Evolutionary conservation across 768 basidiomycete species (phyloP).

Genomic region (Artomyces pyxidatus): DNA sequence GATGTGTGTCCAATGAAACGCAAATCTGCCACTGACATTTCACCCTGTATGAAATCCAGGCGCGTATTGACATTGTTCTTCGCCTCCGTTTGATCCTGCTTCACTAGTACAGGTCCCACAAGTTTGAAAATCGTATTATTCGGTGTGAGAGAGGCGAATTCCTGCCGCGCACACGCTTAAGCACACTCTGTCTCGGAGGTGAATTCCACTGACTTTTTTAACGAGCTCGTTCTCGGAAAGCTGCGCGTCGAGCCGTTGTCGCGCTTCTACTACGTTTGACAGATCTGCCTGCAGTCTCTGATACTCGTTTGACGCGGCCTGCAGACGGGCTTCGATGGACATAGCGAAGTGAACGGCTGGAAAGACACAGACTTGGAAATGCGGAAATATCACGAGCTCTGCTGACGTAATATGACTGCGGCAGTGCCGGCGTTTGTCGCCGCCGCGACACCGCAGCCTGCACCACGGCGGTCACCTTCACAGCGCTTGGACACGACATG

Average conservation of each 20-base stretch:
- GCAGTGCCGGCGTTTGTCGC: no score
- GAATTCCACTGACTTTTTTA: slow-evolving; percentile 54
- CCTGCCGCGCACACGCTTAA: slow-evolving; percentile 39
- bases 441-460: no score
- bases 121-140: slow-evolving; percentile 85
- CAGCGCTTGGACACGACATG: no score
- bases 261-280: slow-evolving; percentile 62
- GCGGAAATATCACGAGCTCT: no score
- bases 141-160: slow-evolving; percentile 66
- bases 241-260: slow-evolving; percentile 86
- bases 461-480: no score
- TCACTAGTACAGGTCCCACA: slow-evolving; percentile 83
- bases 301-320: slow-evolving; percentile 64
- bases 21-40: slow-evolving; percentile 55
- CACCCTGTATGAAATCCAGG: slow-evolving; percentile 77
- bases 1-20: background rate
- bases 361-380: background rate
- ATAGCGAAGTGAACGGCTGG: slow-evolving; percentile 20
- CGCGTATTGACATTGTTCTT: slow-evolving; percentile 84
- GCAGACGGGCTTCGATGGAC: slow-evolving; percentile 54
- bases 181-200: background rate
- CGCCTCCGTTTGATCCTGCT: slow-evolving; percentile 84
- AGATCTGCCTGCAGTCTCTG: slow-evolving; percentile 77
- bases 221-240: slow-evolving; percentile 88
- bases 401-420: no score